Conservation (phyloP, 768 basidiomycete species). For the Leccinum boreale region DNA sequence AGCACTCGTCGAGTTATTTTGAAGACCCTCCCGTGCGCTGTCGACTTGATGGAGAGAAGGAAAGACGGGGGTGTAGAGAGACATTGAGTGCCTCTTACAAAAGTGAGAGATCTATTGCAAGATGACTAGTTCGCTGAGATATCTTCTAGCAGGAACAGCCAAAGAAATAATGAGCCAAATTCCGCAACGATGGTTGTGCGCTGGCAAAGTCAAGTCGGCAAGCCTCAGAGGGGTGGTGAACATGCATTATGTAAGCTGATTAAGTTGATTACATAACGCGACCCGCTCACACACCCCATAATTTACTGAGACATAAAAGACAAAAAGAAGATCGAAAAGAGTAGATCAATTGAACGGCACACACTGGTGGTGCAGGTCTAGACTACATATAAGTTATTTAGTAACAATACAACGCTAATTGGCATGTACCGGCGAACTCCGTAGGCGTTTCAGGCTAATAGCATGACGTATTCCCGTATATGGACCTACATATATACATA, state of each 20-base stretch:
- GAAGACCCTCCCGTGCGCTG: constrained; percentile 5
- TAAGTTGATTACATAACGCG: constrained; percentile 10
- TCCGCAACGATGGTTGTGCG: neutral
- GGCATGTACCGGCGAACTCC: neutral
- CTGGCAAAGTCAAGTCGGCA: neutral
- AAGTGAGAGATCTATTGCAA: neutral
- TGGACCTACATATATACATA: neutral
- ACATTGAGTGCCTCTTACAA: constrained; percentile 19
- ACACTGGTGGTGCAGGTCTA: neutral
- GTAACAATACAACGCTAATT: neutral
- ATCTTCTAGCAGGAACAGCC: neutral
- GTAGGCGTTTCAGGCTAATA: neutral
- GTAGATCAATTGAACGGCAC: neutral
- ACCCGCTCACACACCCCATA: neutral
- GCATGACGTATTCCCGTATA: neutral
- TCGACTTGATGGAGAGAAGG: constrained; percentile 19
- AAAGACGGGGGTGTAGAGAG: constrained; percentile 35
- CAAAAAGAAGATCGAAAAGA: neutral
- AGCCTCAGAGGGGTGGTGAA: neutral
- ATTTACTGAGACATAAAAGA: neutral
- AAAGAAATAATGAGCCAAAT: neutral
- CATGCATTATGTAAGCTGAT: constrained; percentile 12
- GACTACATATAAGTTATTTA: neutral
- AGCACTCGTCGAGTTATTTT: neutral
- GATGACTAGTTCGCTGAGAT: neutral